Evolutionary conservation across 352 stramenopile genomes (phyloP), one percentile per base, ranked within the genome.

Genomic region (Phytophthora melonis): DNA sequence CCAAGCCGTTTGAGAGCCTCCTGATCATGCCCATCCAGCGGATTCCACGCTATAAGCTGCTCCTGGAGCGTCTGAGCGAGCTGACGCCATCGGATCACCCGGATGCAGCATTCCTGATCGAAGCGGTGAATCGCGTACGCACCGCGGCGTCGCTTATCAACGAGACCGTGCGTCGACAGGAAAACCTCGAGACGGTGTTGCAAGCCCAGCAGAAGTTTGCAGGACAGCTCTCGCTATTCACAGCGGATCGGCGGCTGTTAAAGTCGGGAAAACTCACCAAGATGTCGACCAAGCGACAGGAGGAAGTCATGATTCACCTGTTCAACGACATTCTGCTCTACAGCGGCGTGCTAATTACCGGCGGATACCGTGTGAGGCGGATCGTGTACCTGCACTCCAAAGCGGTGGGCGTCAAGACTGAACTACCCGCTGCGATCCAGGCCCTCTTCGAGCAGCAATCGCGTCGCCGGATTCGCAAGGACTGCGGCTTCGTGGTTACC

Each of bases 1-100:
- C 77, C 13, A 90, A 93, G 61, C 84, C 73, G 60, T 96, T 97
- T 56, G 87, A 96, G 55, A 96, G 88, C 52, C 66, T 97, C 36
- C 67, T 98, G 36, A 98, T 98, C 70, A 96, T 96, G 83, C 94
- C 94, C 0, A 95, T 98, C 25, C 94, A 98, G 75, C 87, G 94
- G 5, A 96, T 98, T 39, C 94, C 94, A 19, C 82, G 93, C 1
- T 98, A 98, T 76, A 97, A 97, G 55, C 62, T 98, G 30, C 72
- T 98, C 4, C 72, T 98, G 0, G 81, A 96, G 69, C 80, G 90
- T 9, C 75, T 98, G 5, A 78, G 83, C 23, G 79, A 97, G 66
- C 78, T 92, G 63, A 98, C 94, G 0, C 69, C 68, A 0, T 49
- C 63, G 3, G 79, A 77, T 10, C 85, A 97, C 58, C 74, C 78